Base-by-base conservation (phyloP, 2,329 filamentous ascomycete genomes). In the Blastomyces parvus region DNA sequence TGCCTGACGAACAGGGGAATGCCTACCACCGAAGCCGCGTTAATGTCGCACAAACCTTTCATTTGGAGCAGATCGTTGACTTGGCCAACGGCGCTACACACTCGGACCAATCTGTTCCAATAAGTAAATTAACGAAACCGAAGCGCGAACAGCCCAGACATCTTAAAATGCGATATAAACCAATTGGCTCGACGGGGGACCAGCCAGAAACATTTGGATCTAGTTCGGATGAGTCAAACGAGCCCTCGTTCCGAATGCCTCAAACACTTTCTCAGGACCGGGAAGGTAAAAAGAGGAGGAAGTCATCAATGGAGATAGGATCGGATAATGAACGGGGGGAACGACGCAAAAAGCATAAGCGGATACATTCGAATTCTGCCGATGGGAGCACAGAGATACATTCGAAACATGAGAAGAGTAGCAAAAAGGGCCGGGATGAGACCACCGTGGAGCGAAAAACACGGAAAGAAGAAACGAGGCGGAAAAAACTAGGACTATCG, bases 111-210 rank as follows among this genome's bases (percentile, higher is more conserved):
- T 36, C 56, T 17, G 58, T 40, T 14, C 48, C 36, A 53, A 62
- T 64, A 38, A 61, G 61, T 53, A 59, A 71, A 56, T 64, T 71
- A 48, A 70, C 72, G 30, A 78, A 75, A 65, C 73, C 74, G 2
- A 68, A 73, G 42, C 72, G 73, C 44, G 70, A 75, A 61, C 77
- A 80, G 62, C 78, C 78, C 17, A 75, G 75, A 63, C 66, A 77
- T 61, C 62, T 80, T 64, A 77, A 74, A 66, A 78, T 79, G 76
- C 77, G 78, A 38, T 79, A 79, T 65, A 72, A 72, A 9, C 78
- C 78, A 25, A 73, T 78, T 46, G 78, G 78, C 33, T 77, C 74
- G 59, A 67, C 68, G 7, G 65, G 68, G 19, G 69, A 66, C 1
- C 66, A 69, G 0, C 70, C 74, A 0, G 73, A 76, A 66, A 75